Evolutionary conservation across 108 stramenopile genomes (phyloP), one percentile per base, ranked within the genome.

Genomic region (Fistulifera pelliculosa): DNA sequence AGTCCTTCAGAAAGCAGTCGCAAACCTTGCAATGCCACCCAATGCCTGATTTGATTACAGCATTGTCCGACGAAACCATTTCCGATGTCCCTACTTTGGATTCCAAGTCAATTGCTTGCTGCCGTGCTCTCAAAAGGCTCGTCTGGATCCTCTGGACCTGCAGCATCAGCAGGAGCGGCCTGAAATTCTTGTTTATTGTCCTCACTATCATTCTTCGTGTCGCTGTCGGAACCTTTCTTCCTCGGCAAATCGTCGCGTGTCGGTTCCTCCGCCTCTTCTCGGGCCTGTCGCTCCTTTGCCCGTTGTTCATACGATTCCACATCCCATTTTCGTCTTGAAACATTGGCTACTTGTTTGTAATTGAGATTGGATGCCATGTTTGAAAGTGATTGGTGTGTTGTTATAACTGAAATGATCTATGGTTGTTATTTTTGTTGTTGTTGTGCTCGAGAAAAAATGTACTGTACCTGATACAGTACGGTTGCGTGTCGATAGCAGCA

Each of bases 11-110:
- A 56, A 91, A 85, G 54, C 95, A 96, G 60, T 95, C 93, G 69
- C 97, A 98, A 4, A 94, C 93, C 25, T 85, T 83, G 61, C 96
- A 98, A 59, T 92, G 95, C 90, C 93, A 98, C 7, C 95, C 96
- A 0, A 93, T 85, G 1, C 91, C 91, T 14, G 73, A 73, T 54
- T 87, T 85, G 25, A 70, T 65, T 2, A 87, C 81, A 25, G 26
- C 49, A 15, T 47, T 61, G 56, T 51, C 57, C 35, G 85, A 67
- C 54, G 83, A 75, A 19, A 95, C 69, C 41, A 96, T 86, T 68
- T 94, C 90, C n/a, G 88, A 69, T 25, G 83, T 87, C 8, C 93
- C 93, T 50, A 95, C 56, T 56, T 81, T 93, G 25, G 76, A 66
- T 21, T 45, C 44, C 6, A 45, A 19, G 23, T 93, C 87, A 21